phyloP scores from a whole-genome alignment of 352 stramenopile species.

The Thraustochytrium striatum region DNA sequence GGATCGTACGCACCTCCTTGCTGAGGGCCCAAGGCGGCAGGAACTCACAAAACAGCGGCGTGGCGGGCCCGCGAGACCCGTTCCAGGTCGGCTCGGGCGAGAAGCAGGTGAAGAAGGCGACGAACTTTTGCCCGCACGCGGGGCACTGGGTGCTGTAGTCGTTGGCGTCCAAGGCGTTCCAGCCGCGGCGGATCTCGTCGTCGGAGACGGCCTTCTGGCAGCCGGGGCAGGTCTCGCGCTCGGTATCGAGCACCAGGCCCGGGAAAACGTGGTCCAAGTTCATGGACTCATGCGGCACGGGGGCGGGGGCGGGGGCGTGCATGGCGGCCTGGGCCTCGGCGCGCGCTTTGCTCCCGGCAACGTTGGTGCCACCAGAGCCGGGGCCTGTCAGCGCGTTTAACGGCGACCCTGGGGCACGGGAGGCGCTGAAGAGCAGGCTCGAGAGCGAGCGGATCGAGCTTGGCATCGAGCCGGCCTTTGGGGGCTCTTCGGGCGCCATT shows the following conservation, averaged over 20 bases:
- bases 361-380: too few relatives aligned
- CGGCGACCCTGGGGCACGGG: too few relatives aligned
- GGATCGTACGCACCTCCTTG: slow-evolving; percentile 66
- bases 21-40: slow-evolving; percentile 67
- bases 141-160: slow-evolving; percentile 67
- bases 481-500: too few relatives aligned
- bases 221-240: slow-evolving; percentile 64
- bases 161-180: slow-evolving; percentile 60
- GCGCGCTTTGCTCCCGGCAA: too few relatives aligned
- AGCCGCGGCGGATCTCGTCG: slow-evolving; percentile 64
- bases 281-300: too few relatives aligned
- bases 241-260: slow-evolving; percentile 65
- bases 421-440: too few relatives aligned
- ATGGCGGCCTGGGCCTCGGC: too few relatives aligned
- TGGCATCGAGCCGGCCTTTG: too few relatives aligned
- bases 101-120: slow-evolving; percentile 64
- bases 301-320: too few relatives aligned
- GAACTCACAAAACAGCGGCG: slow-evolving; percentile 65
- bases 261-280: slow-evolving; percentile 64
- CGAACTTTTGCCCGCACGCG: slow-evolving; percentile 64
- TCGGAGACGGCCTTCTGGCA: slow-evolving; percentile 64
- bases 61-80: slow-evolving; percentile 59
- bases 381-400: too few relatives aligned
- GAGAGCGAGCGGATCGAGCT: too few relatives aligned
- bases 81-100: slow-evolving; percentile 52